Evolutionary conservation across 345 rosid genomes (phyloP), one percentile per base, ranked within the genome.

Genomic region (Salix dunnii): DNA sequence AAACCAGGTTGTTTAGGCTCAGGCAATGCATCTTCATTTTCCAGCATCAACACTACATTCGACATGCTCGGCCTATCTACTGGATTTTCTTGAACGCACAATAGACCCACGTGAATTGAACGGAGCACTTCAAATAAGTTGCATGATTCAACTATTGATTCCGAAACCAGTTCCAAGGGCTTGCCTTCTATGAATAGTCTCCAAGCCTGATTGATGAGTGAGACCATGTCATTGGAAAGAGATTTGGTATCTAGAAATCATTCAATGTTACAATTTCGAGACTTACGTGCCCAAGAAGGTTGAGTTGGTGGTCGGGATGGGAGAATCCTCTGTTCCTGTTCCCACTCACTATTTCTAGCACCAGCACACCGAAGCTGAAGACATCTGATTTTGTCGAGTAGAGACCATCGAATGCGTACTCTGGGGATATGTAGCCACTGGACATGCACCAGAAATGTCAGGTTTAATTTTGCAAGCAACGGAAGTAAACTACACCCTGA

Each of bases 381-480:
- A 65, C 68, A 3, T 65, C 68, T 11, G 68, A 65, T 31, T 65
- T 65, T 12, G 21, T 36, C 16, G 68, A 65, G 18, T 65, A 65
- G 18, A 13, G 1, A 33, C 68, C 68, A 3, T 65, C 38, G 2
- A 0, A 10, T 30, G 68, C 68, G 7, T 65, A 65, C 31, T 65
- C 68, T 10, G 68, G 68, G n/a, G 68, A 65, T 28, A 65, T 28
- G 38, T 66, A 66, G 40, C 69, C 69, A 66, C 69, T 66, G 69
- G 21, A 30, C 2, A 9, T 16, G 31, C 18, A 30, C 69, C 5
- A 66, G 1, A 66, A 66, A 14, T 31, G 6, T 64, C 12, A n/a
- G 16, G 20, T 7, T 27, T 20, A 23, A 4, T 1, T 1, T 62
- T 23, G 16, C 27, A 25, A 66, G 38, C 0, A 30, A 30, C 10